These are phyloP conservation scores for Trichoderma asperellum DNA, from an alignment of 2,329 filamentous ascomycete species.

Conservation along the genomic window DNA sequence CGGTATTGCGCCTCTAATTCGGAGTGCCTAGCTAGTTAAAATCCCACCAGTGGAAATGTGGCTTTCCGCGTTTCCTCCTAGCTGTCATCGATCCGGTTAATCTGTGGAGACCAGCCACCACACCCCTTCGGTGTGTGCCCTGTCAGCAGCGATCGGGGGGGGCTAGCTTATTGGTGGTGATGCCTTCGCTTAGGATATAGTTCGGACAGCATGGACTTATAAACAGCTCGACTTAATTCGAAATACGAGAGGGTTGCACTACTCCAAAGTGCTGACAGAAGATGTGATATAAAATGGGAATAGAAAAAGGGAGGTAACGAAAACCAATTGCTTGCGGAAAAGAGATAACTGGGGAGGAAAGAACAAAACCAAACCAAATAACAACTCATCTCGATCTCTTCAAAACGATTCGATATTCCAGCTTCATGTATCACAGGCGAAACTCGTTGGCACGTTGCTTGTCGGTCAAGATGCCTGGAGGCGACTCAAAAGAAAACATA, in stretches of 20 bases:
- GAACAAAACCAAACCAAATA: background rate
- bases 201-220: slow-evolving; percentile 10
- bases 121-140: background rate
- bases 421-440: background rate
- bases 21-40: background rate
- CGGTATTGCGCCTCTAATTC: slow-evolving; percentile 16
- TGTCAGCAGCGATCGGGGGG: slow-evolving; percentile 13
- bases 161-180: slow-evolving; percentile 19
- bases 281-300: background rate
- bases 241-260: background rate
- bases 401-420: background rate
- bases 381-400: background rate
- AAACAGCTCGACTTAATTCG: slow-evolving; percentile 3
- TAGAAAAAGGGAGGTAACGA: background rate
- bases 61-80: background rate
- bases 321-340: background rate
- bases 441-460: background rate
- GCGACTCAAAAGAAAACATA: slow-evolving; percentile 12
- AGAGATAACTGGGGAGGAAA: background rate
- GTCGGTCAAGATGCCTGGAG: slow-evolving; percentile 9
- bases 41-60: slow-evolving; percentile 22
- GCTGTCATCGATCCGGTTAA: slow-evolving; percentile 13
- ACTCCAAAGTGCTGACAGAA: background rate
- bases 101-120: slow-evolving; percentile 16
- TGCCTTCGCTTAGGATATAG: slow-evolving; percentile 13